A percentile compares a stretch with the other conserved stretches of the same genome.
Conservation (phyloP, 1,284 basidiomycete genomes). For the Phylloboletellus chloephorus region DNA sequence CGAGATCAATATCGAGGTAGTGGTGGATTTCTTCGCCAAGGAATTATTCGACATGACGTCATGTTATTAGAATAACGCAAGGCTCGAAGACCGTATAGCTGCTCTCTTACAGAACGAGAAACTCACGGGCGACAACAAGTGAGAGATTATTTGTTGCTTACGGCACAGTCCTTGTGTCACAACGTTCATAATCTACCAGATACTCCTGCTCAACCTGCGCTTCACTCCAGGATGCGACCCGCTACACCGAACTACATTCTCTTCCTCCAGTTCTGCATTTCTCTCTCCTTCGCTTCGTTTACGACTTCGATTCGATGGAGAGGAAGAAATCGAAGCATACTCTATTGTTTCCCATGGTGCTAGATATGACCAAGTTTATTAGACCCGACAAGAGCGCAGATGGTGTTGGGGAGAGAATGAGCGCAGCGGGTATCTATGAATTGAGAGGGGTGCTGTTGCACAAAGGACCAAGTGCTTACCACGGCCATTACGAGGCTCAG, state of each 20-base stretch:
- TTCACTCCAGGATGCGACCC: slow-evolving; percentile 67
- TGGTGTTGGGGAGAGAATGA: slow-evolving; percentile 10
- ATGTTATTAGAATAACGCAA: slow-evolving; percentile 59
- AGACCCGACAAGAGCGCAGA: slow-evolving; percentile 19
- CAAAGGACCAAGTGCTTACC: slow-evolving; percentile 82
- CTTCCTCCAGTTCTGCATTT: slow-evolving; percentile 86
- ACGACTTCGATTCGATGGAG: slow-evolving; percentile 68
- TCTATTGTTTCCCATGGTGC: slow-evolving; percentile 64
- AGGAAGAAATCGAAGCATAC: slow-evolving; percentile 80
- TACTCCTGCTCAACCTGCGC: slow-evolving; percentile 76
- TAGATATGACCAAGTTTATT: slow-evolving; percentile 73
- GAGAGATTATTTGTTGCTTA: slow-evolving; percentile 13
- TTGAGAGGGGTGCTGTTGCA: slow-evolving; percentile 80
- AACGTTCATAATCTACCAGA: slow-evolving; percentile 35
- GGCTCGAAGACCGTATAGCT: slow-evolving; percentile 65
- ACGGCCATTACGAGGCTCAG: slow-evolving; percentile 90
- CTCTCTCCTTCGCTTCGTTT: slow-evolving; percentile 84
- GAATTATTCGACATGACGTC: slow-evolving; percentile 1
- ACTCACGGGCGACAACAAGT: slow-evolving; percentile 80
- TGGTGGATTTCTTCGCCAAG: background rate
- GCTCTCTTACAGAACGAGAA: slow-evolving; percentile 61
- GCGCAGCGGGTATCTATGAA: slow-evolving; percentile 52
- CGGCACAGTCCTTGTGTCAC: background rate
- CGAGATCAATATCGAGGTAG: slow-evolving; percentile 72
- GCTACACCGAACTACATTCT: slow-evolving; percentile 60